Evolutionary conservation across 148 eudicot species (phyloP), one percentile per base, ranked within the genome.

Genomic region (Silene uniflora): DNA sequence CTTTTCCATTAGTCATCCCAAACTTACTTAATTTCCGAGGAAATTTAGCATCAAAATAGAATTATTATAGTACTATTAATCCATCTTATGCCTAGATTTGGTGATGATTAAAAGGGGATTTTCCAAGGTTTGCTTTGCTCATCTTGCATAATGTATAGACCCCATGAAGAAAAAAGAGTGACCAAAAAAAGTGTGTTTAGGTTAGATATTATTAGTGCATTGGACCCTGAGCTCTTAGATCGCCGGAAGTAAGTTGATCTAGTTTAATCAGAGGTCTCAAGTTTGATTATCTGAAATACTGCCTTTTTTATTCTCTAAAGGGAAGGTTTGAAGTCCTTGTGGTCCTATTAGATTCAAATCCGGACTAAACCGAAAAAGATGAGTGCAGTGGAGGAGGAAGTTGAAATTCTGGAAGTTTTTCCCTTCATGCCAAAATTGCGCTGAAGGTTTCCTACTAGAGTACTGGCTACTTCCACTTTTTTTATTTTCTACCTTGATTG

Each of bases 1-100:
- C 75, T 80, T 80, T 74, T 75, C n/a, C 83, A 76, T 61, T 79
- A 62, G 56, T 63, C 10, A 11, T 19, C 35, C 19, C 10, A 29
- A 16, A 16, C 44, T 39, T 21, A 22, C 0, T 59, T 32, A 35
- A n/a, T 72, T 49, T 54, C 21, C 27, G 0, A 35, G 0, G 2
- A 12, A 1, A 18, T 73, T n/a, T 60, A 58, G 44, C 47, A 32
- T 4, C 19, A 16, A 66, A 29, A 35, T 35, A 35, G 6, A 60
- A 49, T 49, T 24, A 52, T 58, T 73, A 58, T 21, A 73, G 67
- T 14, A 22, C 13, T 60, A 60, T 35, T 35, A 35, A 35, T 64
- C 35, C 42, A 67, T 18, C 1, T 7, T 67, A 18, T 16, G 17
- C 16, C 47, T 63, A 63, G 67, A 27, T 24, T 10, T 63, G n/a